These are phyloP conservation scores for Gyrodon lividus DNA, from an alignment of 768 basidiomycete genomes.

Conservation along the genomic window DNA sequence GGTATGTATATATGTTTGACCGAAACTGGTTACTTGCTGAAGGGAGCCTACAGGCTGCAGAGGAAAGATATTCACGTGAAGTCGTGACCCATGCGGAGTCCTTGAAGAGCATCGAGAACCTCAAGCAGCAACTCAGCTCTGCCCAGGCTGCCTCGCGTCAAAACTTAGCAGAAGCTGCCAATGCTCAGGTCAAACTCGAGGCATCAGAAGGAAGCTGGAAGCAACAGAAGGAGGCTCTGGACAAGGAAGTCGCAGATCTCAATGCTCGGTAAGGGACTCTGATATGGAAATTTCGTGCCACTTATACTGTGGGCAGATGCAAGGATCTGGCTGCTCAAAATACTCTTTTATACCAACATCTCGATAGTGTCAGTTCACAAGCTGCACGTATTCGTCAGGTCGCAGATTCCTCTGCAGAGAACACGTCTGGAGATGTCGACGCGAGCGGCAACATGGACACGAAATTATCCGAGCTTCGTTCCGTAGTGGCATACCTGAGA, in stretches of 20 bases:
- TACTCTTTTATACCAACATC: conserved; percentile 72
- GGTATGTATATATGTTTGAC: conserved; percentile 36
- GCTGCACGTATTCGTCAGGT: conserved; percentile 78
- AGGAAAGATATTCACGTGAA: conserved; percentile 78
- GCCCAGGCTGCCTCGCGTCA: conserved; percentile 57
- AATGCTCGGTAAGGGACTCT: conserved; percentile 54
- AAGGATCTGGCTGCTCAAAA: conserved; percentile 79
- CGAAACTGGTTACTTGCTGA: background rate
- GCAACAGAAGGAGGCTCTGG: conserved; percentile 71
- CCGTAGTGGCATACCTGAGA: conserved; percentile 77
- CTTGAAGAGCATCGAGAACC: conserved; percentile 64
- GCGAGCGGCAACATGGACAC: conserved; percentile 52
- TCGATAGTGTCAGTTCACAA: conserved; percentile 80
- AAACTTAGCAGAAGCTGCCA: conserved; percentile 61
- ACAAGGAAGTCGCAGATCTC: conserved; percentile 75
- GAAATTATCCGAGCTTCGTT: conserved; percentile 70
- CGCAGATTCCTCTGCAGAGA: conserved; percentile 49
- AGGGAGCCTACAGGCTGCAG: conserved; percentile 51
- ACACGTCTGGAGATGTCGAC: conserved; percentile 43
- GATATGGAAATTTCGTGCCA: background rate
- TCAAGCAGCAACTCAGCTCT: conserved; percentile 61
- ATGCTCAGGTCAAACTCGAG: conserved; percentile 68
- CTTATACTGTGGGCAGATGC: conserved; percentile 42
- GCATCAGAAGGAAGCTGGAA: conserved; percentile 79
- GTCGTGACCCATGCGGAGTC: conserved; percentile 85